Evolutionary conservation across 106 monocot species (phyloP).

Genomic region (Iris macrosiphon): DNA sequence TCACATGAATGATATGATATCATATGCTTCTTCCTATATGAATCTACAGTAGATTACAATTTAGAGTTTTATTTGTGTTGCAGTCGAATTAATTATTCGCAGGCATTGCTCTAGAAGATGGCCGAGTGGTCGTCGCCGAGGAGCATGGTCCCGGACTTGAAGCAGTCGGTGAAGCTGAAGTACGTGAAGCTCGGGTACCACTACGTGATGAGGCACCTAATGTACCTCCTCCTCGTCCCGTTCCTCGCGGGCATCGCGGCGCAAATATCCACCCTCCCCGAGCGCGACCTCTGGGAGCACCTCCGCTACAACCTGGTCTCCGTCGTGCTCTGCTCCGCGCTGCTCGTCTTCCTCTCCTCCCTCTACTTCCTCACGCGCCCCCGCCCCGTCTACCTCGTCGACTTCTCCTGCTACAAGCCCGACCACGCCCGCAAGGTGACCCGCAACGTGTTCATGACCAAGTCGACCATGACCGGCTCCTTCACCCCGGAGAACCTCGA

Average conservation of each 20-base stretch:
- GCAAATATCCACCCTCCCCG: slow-evolving; percentile 12
- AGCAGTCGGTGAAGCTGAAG: slow-evolving; percentile 18
- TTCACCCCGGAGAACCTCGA: slow-evolving; percentile 16
- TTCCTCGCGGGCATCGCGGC: slow-evolving; percentile 10
- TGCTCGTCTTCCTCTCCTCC: slow-evolving; percentile 7
- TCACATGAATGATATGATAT: no score
- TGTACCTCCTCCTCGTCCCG: slow-evolving; percentile 24
- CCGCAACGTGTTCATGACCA: slow-evolving; percentile 13
- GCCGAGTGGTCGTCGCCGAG: neutral
- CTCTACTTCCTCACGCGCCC: slow-evolving; percentile 19
- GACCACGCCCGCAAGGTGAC: slow-evolving; percentile 3
- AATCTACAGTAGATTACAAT: no score
- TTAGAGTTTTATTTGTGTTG: no score
- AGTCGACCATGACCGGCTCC: neutral
- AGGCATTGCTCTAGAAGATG: neutral
- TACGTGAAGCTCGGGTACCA: slow-evolving; percentile 38
- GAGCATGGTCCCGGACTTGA: slow-evolving; percentile 8
- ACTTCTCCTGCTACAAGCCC: slow-evolving; percentile 26
- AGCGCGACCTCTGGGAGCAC: slow-evolving; percentile 22
- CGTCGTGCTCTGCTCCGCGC: slow-evolving; percentile 11
- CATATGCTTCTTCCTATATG: no score
- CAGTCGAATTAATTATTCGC: no score
- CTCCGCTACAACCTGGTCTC: slow-evolving; percentile 24
- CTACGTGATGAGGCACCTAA: slow-evolving; percentile 27
- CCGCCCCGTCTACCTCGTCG: slow-evolving; percentile 14